Base-by-base conservation (phyloP, 305 asterid genomes). In the Caryopteris hybrid region DNA sequence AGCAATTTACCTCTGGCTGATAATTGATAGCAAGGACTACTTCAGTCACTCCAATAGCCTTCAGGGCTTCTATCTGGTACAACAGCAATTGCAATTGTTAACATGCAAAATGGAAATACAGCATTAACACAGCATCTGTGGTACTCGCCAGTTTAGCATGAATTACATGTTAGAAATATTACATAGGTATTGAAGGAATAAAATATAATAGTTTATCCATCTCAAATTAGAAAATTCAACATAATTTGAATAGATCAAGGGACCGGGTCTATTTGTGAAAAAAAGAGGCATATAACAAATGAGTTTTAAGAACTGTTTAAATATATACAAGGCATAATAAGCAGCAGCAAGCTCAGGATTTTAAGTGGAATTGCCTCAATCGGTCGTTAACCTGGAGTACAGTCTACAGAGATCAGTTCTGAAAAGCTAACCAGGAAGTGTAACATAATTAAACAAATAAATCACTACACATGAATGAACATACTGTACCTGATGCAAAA, bases 11-110 rank as follows among this genome's bases (percentile, higher is more conserved):
- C 97, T 90, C 97, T 1, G 97, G 98, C 81, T 92, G 96, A 79
- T 92, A 92, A 76, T 90, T 92, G 80, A 92, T 90, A 48, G 98
- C 98, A 74, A 92, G 84, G 57, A 92, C 91, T 56, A 92, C 98
- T 83, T 92, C 97, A 69, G 92, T 85, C 78, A 92, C 98, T 75
- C 98, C 98, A 74, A 86, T 74, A 67, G 92, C 93, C 72, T 90
- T 88, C 62, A 92, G 86, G 66, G 97, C 98, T 67, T 92, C 97
- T 36, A 92, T 90, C 98, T 90, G 88, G 57, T 61, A 61, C 72
- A 71, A 57, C 56, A 33, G 27, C 27, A 47, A 45, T 47, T 27
- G 27, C 42, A 48, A 61, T n/a, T 59, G 72, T 77, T 43, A 78
- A 48, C 55, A 69, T 66, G 57, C 73, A 70, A 25, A 61, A 29